Evolutionary conservation across 2,329 filamentous ascomycete genomes (phyloP), one percentile per base, ranked within the genome.

Genomic region (Falciphora oryzae): DNA sequence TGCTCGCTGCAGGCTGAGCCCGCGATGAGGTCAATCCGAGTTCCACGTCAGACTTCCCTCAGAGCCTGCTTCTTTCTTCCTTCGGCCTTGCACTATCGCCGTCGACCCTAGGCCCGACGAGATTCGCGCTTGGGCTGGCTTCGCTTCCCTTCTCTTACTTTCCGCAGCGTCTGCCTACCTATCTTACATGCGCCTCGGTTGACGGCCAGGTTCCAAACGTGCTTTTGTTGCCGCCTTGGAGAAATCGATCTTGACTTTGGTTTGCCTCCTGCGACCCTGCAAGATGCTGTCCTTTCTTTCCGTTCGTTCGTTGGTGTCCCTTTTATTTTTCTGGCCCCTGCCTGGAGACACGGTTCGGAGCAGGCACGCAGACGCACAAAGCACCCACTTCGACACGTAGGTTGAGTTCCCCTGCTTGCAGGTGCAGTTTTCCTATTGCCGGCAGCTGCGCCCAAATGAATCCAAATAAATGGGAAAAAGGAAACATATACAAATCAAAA

Each of bases 351-450:
- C 44, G 44, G 44, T 53, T 25, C 44, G 18, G 38, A 44, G 38
- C 38, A 44, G 44, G 44, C 22, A 53, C 13, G 13, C 38, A 53
- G 44, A 25, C 44, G 44, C 44, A 53, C 44, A n/a, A n/a, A 53
- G 44, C 44, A 53, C n/a, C 44, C 44, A 53, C 44, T 53, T 53
- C 44, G 44, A 53, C 44, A 53, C 44, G 44, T 53, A 53, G 44
- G 44, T 53, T 25, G 7, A 53, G 44, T n/a, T 53, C 44, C 44
- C 44, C 44, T 53, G 44, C 44, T 53, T 11, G 18, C 44, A n/a
- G 44, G 22, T 53, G 44, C 44, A 53, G 44, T 53, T 53, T 44
- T 11, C 5, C 44, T 11, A 10, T 22, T 25, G 44, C 7, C n/a
- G 44, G 44, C 44, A 53, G 8, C 44, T 53, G 22, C 44, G n/a